A percentile compares a stretch with the other conserved stretches of the same genome.
Evolutionary conservation across 768 basidiomycete species (phyloP).

Genomic region (Lentinula edodes): DNA sequence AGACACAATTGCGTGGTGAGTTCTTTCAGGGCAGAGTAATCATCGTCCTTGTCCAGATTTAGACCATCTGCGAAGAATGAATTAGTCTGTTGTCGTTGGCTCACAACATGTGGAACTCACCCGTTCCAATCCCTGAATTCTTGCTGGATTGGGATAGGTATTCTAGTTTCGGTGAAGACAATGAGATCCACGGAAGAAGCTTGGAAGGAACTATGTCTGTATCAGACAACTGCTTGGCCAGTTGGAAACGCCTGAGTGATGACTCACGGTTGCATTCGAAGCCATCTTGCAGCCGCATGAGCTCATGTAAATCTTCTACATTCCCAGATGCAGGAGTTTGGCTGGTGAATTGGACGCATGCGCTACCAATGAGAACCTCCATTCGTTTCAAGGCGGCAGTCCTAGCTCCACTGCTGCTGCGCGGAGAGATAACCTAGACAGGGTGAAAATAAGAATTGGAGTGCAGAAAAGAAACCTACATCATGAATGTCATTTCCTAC

Average conservation of each 20-base stretch:
- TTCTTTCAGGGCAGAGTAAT: conserved; percentile 19
- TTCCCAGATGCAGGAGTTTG: conserved; percentile 25
- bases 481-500: conserved; percentile 50
- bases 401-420: conserved; percentile 46
- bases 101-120: conserved; percentile 24
- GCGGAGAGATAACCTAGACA: conserved; percentile 59
- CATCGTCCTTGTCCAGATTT: conserved; percentile 43
- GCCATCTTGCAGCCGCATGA: conserved; percentile 65
- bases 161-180: conserved; percentile 47
- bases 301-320: conserved; percentile 42
- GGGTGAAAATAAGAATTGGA: neutral
- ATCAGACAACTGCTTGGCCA: too few relatives aligned
- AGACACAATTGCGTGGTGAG: conserved; percentile 51
- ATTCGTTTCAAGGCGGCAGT: conserved; percentile 50
- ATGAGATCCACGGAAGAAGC: conserved; percentile 57
- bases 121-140: conserved; percentile 19
- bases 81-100: neutral
- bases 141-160: conserved; percentile 34
- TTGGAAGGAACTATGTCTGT: conserved; percentile 55
- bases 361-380: conserved; percentile 48
- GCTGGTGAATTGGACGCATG: conserved; percentile 18
- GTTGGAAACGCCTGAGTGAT: neutral
- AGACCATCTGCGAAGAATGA: conserved; percentile 4
- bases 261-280: conserved; percentile 79
- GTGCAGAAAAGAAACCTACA: conserved; percentile 32